Evolutionary conservation across 2,329 filamentous ascomycete species (phyloP), one percentile per base, ranked within the genome.

Genomic region (Zymoseptoria brevis): DNA sequence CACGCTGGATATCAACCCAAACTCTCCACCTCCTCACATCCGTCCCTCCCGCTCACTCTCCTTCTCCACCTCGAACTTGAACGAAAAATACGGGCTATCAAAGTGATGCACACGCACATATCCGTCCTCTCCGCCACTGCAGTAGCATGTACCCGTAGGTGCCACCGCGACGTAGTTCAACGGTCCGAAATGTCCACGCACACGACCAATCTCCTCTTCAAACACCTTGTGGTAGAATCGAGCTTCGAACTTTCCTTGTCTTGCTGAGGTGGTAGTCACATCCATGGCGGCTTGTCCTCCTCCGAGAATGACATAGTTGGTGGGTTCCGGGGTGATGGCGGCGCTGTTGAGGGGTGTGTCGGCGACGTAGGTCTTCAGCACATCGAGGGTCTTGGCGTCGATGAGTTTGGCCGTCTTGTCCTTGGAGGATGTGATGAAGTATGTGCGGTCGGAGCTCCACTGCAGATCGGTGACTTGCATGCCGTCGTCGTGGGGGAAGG

Each of bases 151-250:
- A 71, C 94, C 94, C 61, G 87, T 87, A 29, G 94, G 94, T 77
- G 96, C 90, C 60, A 90, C 90, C 54, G 94, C 92, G 68, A 99
- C 90, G 64, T 94, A 96, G 83, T 99, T 96, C 63, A 96, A 82
- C 67, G 89, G 94, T 74, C 94, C 94, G 78, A 99, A 99, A 77
- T 99, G 94, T 64, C 94, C 94, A 74, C 91, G 85, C 66, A 99
- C 94, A 81, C 94, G 88, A 68, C 94, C 94, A 72, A 97, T 93
- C 81, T 99, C 94, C 77, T 99, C 93, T 78, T 96, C 91, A 75
- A 99, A 97, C 75, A 99, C 88, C 84, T 96, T 97, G 87, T 99
- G 94, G 83, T 96, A 99, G 83, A 99, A 99, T 67, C 94, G 87
- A 51, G 94, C 94, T 79, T 99, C 94, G 81, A 99, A 99, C 80